Base-by-base conservation (phyloP, 2,329 filamentous ascomycete genomes). In the Coniochaeta hoffmannii region DNA sequence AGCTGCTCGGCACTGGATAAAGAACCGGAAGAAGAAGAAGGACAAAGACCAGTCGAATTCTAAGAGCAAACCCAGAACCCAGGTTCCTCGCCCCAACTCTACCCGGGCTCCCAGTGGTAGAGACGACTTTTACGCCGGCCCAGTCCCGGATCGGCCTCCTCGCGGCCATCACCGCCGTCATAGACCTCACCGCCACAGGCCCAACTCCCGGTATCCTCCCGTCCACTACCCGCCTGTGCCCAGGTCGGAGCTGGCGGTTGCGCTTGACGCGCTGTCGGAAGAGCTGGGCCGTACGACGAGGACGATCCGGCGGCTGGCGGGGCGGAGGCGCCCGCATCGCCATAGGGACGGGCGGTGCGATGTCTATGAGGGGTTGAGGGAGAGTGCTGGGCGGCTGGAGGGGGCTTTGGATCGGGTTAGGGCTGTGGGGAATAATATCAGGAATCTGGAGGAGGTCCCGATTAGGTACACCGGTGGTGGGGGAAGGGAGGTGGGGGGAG, bases 271-370 rank as follows among this genome's bases (percentile, higher is more conserved):
- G 9, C 19, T 51, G 4, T 51, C 49, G 4, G 28, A 26, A 2
- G 49, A 51, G 15, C 49, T 51, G 28, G 49, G 15, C 3, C 9
- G 49, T 5, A 51, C 31, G 49, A 51, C 6, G 24, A 12, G 28
- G 15, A 19, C 9, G 19, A 51, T 51, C 28, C 15, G 49, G 10
- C 2, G 14, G n/a, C 2, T 51, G 28, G 49, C 49, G 26, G 49
- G 49, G 2, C 17, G 31, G 4, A 51, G 49, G 28, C 9, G 49
- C 15, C 49, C 49, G 49, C 49, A 51, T 34, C 7, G 49, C 8
- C 49, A 51, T 34, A 26, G 49, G 11, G 49, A 51, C 11, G 49
- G 49, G n/a, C 32, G 49, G 24, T 51, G 49, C 15, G 49, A 51
- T 51, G 49, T 51, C 4, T 51, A 31, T 24, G 49, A 51, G 28